Conservation (phyloP, 1,284 basidiomycete species). For the Rhodotorula sp. region DNA sequence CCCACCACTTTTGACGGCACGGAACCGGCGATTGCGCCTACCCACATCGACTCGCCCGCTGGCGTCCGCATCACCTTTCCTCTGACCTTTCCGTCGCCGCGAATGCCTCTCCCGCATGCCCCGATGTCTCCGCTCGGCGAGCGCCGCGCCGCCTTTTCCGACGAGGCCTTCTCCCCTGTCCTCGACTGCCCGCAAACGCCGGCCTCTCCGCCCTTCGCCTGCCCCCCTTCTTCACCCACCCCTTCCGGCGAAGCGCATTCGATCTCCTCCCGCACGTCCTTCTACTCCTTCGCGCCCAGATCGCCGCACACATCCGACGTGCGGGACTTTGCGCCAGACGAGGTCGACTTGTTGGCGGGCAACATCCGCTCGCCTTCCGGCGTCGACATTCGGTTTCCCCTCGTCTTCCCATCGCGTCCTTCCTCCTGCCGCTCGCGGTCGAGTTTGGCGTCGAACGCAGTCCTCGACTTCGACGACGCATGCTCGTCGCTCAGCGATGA, state of each 20-base stretch:
- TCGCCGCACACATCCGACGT: background rate
- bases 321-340: background rate
- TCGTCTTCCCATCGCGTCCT: conserved; percentile 10
- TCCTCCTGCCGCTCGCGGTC: background rate
- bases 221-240: background rate
- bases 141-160: conserved; percentile 16
- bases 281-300: background rate
- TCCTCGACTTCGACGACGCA: background rate
- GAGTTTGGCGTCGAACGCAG: no score
- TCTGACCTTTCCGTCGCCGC: background rate
- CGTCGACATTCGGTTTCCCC: background rate
- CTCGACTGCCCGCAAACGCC: background rate
- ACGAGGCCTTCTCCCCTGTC: background rate
- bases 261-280: background rate
- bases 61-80: background rate
- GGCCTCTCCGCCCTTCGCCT: background rate
- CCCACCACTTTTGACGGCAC: background rate
- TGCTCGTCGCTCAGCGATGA: background rate
- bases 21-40: background rate
- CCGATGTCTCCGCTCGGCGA: background rate
- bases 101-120: background rate
- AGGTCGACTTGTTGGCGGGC: background rate
- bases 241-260: no score
- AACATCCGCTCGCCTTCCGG: conserved; percentile 6
- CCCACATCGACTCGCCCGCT: background rate